These are phyloP conservation scores for Brasenia schreberi DNA, from an alignment of 164 flowering plant genomes.

Conservation along the genomic window DNA sequence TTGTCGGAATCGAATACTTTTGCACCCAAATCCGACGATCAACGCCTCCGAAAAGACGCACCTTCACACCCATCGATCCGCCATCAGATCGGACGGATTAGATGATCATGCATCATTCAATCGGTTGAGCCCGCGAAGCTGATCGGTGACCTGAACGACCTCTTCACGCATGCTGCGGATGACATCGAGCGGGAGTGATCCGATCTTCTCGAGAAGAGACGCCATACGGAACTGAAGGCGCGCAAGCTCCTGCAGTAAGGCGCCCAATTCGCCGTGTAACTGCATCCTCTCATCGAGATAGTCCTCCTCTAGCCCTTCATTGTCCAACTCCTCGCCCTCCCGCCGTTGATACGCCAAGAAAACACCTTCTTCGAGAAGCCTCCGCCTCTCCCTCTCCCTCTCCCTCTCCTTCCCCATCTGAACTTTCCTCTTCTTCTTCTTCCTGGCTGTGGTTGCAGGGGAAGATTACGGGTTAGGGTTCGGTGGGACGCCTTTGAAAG, in stretches of 20 bases:
- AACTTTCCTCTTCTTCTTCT: too few species aligned
- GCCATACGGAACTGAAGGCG: conserved; percentile 1
- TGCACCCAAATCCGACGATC: background rate
- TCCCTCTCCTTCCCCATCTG: background rate
- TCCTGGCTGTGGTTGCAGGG: too few species aligned
- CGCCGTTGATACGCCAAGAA: background rate
- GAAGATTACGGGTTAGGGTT: too few species aligned
- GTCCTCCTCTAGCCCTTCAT: conserved; percentile 1
- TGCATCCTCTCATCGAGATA: background rate
- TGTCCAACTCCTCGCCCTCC: background rate
- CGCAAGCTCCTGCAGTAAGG: background rate
- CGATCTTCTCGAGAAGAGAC: background rate
- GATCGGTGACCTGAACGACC: conserved; percentile 2
- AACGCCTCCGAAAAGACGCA: background rate
- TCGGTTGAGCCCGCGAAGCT: conserved; percentile 1
- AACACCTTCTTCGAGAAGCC: background rate
- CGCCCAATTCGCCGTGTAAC: background rate
- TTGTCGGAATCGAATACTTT: background rate
- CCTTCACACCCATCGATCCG: background rate
- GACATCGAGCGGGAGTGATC: conserved; percentile 3
- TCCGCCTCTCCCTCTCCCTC: conserved; percentile 1
- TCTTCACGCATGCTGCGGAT: conserved; percentile 1
- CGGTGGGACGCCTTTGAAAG: too few species aligned
- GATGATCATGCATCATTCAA: background rate
- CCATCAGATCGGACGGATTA: background rate